Conservation (phyloP, 208 protist species). For the Wallacemonas sp. region DNA sequence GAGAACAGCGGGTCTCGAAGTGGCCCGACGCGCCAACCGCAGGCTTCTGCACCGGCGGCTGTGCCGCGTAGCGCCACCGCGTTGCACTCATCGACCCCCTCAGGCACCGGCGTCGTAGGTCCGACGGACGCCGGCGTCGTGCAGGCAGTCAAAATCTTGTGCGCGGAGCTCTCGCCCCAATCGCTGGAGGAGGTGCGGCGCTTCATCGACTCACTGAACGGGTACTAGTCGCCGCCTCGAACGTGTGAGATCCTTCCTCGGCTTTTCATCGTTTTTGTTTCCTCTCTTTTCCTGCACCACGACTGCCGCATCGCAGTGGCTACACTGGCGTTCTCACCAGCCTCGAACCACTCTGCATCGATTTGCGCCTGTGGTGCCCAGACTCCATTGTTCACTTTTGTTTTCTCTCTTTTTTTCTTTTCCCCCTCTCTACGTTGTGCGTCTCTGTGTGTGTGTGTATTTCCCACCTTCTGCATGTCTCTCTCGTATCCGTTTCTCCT, state of each 20-base stretch:
- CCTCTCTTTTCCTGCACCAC: background rate
- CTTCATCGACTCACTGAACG: conserved; percentile 70
- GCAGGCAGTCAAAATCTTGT: conserved; percentile 80
- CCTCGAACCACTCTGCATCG: too few relatives aligned
- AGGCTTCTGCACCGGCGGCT: background rate
- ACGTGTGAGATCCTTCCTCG: conserved; percentile 1
- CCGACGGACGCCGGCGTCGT: conserved; percentile 78
- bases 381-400: conserved; percentile 1
- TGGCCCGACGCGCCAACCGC: background rate
- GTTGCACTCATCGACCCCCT: background rate
- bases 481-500: background rate
- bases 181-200: conserved; percentile 65
- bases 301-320: too few relatives aligned
- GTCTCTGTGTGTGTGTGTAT: background rate
- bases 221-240: too few relatives aligned
- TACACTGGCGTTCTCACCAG: too few relatives aligned
- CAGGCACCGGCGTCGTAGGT: conserved; percentile 27
- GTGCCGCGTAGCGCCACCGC: background rate
- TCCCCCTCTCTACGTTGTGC: background rate
- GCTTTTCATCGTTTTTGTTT: conserved; percentile 2
- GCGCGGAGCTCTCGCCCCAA: conserved; percentile 62
- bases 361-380: too few relatives aligned
- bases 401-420: conserved; percentile 9
- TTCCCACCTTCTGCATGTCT: background rate
- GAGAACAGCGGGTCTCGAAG: background rate